These are phyloP conservation scores for Incumbomyces delicatus DNA, from an alignment of 2,329 filamentous ascomycete genomes.

Conservation along the genomic window DNA sequence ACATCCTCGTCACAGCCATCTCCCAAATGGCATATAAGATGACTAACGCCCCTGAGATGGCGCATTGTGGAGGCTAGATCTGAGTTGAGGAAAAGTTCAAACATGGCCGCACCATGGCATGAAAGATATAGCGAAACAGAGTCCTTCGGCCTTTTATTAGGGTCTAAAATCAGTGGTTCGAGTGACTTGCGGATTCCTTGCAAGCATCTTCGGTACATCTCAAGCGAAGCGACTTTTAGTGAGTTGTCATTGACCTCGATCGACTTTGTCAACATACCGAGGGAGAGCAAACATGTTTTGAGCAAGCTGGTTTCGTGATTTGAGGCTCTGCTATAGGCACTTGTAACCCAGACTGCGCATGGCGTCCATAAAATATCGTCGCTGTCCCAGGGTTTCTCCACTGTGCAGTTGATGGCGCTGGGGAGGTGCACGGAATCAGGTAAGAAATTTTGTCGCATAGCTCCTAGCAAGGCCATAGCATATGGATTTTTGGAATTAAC, in stretches of 20 bases:
- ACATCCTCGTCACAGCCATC: background rate
- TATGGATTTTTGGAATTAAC: conserved; percentile 1
- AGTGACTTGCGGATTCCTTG: conserved; percentile 3
- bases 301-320: conserved; percentile 1
- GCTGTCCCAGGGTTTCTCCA: background rate
- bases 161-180: background rate
- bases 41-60: conserved; percentile 7
- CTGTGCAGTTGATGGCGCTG: background rate
- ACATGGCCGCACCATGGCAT: conserved; percentile 11
- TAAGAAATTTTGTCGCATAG: conserved; percentile 5
- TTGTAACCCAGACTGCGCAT: conserved; percentile 11
- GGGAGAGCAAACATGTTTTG: conserved; percentile 4
- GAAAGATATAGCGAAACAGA: conserved; percentile 5
- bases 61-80: conserved; percentile 3
- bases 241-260: conserved; percentile 4
- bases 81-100: conserved; percentile 6
- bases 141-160: background rate
- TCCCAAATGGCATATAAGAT: conserved; percentile 6
- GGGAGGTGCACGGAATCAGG: conserved; percentile 3
- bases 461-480: conserved; percentile 2
- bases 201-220: conserved; percentile 6
- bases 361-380: conserved; percentile 4
- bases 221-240: conserved; percentile 1
- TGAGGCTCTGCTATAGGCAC: conserved; percentile 1
- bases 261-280: conserved; percentile 4